Conservation (phyloP, 2,329 filamentous ascomycete genomes). For the Trichoderma sp. region DNA sequence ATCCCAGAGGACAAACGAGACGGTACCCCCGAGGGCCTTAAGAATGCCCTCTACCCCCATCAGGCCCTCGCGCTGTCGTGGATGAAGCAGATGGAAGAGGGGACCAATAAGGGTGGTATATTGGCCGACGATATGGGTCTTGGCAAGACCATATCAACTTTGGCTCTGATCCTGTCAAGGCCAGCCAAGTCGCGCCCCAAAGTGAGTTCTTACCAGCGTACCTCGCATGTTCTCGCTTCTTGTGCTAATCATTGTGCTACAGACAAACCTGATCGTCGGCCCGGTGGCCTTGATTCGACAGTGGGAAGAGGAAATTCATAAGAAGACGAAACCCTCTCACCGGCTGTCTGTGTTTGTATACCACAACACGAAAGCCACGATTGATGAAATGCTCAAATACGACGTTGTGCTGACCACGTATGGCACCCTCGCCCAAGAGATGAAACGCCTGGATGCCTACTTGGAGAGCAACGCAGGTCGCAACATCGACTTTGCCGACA, state of each 20-base stretch:
- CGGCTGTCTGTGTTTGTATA: slow-evolving; percentile 68
- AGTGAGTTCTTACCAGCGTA: slow-evolving; percentile 32
- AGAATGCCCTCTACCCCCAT: slow-evolving; percentile 73
- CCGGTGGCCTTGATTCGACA: slow-evolving; percentile 80
- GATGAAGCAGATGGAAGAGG: slow-evolving; percentile 79
- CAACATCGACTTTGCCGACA: slow-evolving; percentile 43
- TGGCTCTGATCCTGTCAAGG: slow-evolving; percentile 73
- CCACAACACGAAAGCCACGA: slow-evolving; percentile 67
- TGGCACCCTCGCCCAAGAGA: slow-evolving; percentile 64
- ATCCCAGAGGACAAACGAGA: slow-evolving; percentile 63
- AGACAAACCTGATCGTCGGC: slow-evolving; percentile 82
- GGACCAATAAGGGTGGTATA: slow-evolving; percentile 82
- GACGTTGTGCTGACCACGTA: slow-evolving; percentile 87
- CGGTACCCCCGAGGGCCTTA: slow-evolving; percentile 69
- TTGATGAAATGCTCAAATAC: slow-evolving; percentile 63
- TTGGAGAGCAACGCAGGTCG: slow-evolving; percentile 51
- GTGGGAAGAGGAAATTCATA: slow-evolving; percentile 78
- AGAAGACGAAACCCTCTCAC: slow-evolving; percentile 64
- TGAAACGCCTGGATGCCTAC: slow-evolving; percentile 64
- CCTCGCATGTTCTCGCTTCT: background rate
- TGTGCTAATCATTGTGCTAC: slow-evolving; percentile 33
- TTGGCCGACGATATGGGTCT: slow-evolving; percentile 93
- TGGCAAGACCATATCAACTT: slow-evolving; percentile 83
- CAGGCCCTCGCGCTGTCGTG: slow-evolving; percentile 82
- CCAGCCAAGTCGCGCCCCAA: slow-evolving; percentile 54